Evolutionary conservation across 129 eudicot genomes (phyloP), one percentile per base, ranked within the genome.

Genomic region (Flaveria linearis): DNA sequence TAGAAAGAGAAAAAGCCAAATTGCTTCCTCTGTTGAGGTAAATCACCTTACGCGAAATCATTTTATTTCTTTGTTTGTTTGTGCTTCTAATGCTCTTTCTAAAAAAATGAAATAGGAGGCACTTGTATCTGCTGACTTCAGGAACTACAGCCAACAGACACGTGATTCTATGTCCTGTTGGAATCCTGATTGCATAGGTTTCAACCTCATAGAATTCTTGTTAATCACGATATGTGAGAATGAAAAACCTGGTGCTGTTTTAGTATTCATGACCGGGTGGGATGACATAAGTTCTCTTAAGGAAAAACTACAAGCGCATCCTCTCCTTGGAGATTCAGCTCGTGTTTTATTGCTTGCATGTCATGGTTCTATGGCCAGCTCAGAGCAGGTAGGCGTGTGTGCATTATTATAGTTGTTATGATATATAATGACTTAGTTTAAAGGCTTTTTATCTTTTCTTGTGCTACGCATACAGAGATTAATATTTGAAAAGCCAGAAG

Each of bases 211-310:
- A 71, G 99, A 95, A 66, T 80, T 81, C 78, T 85, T 95, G 56
- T 81, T 95, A n/a, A 82, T 90, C 84, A 61, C 81, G 67, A 89
- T 95, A 23, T 89, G 99, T 66, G 87, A 82, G 70, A 84, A 62
- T 68, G 92, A 82, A 76, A 85, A 68, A 57, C 89, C 91, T 25
- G 99, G 99, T 55, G 96, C 96, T 76, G 80, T 95, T 78, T 80
- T 95, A 68, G 95, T 95, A 18, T 95, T 95, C 76, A 73, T 95
- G 97, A 95, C 97, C 36, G 99, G 99, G 49, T 95, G 97, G 99
- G 99, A 95, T 83, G 99, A 95, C 84, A 91, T 95, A 55, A 87
- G 81, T 56, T 85, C 97, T 17, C 72, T 95, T 15, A 95, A 88
- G 84, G 97, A 95, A 30, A 95, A 95, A 84, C 91, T 95, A 33